A percentile compares a stretch with the other conserved stretches of the same genome.
These are phyloP conservation scores for Cordyceps pruinosa DNA, from an alignment of 2,329 filamentous ascomycete species.

Conservation along the genomic window DNA sequence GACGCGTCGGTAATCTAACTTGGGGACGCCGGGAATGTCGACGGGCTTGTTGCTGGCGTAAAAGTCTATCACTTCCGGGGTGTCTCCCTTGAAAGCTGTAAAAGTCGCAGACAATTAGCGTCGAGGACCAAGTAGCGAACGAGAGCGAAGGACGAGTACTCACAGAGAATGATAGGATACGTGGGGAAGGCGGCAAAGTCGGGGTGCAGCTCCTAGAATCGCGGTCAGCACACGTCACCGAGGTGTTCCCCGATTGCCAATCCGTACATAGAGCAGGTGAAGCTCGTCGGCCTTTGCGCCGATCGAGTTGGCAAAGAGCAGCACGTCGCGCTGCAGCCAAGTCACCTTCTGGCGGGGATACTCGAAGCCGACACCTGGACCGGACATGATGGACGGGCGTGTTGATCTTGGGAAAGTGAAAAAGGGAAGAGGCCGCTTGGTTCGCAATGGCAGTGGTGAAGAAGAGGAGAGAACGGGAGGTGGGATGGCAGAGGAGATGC, in stretches of 20 bases:
- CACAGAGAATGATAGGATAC: slow-evolving; percentile 74
- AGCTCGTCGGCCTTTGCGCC: slow-evolving; percentile 80
- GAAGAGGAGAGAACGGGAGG: not conserved
- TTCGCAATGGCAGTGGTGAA: not conserved
- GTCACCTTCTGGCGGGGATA: slow-evolving; percentile 69
- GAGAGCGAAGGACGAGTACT: slow-evolving; percentile 21
- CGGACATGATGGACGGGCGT: slow-evolving; percentile 27
- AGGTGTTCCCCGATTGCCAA: not conserved
- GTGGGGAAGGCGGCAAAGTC: slow-evolving; percentile 85
- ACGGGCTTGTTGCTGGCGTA: slow-evolving; percentile 61
- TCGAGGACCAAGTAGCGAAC: not conserved
- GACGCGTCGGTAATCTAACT: slow-evolving; percentile 65
- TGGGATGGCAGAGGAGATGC: not conserved
- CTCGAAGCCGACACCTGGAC: slow-evolving; percentile 65
- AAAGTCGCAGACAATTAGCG: slow-evolving; percentile 8
- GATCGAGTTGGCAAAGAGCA: slow-evolving; percentile 88
- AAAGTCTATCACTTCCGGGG: slow-evolving; percentile 77
- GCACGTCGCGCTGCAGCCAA: slow-evolving; percentile 81
- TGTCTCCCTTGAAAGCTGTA: slow-evolving; percentile 66
- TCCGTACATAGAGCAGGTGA: slow-evolving; percentile 78
- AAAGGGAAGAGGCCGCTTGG: not conserved
- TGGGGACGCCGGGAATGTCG: slow-evolving; percentile 68
- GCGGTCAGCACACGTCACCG: not conserved
- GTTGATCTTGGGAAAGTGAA: not conserved
- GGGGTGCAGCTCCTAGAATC: slow-evolving; percentile 70